These are phyloP conservation scores for Tolypocladium tropicale DNA, from an alignment of 2,329 filamentous ascomycete genomes.

Conservation along the genomic window DNA sequence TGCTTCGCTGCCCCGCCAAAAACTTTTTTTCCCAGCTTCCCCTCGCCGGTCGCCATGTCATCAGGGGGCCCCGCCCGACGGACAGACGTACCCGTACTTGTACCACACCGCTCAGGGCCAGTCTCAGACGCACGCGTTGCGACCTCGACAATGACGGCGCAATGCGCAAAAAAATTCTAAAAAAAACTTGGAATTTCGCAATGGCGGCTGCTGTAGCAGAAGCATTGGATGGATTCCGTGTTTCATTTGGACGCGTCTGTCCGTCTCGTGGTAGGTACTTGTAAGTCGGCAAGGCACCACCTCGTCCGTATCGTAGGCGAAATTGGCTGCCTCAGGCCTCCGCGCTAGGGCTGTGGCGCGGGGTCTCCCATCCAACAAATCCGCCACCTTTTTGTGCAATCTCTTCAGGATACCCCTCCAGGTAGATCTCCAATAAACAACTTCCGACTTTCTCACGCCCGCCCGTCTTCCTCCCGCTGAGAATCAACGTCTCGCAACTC, in stretches of 20 bases:
- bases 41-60: neutral
- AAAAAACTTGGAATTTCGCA: neutral
- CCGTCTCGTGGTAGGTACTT: too few relatives aligned
- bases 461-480: neutral
- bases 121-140: too few relatives aligned
- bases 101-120: neutral
- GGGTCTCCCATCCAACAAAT: neutral
- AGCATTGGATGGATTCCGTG: neutral
- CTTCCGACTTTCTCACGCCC: neutral
- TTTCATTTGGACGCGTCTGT: neutral
- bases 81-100: too few relatives aligned
- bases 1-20: neutral
- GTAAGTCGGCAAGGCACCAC: neutral
- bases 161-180: neutral
- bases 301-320: too few relatives aligned
- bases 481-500: neutral
- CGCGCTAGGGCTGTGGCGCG: slow-evolving; percentile 3
- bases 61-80: too few relatives aligned
- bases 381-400: slow-evolving; percentile 1
- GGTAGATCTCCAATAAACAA: neutral
- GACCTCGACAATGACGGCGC: neutral
- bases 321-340: slow-evolving; percentile 1
- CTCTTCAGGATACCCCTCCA: slow-evolving; percentile 2
- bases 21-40: neutral
- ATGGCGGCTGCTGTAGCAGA: neutral